Evolutionary conservation across 2,329 filamentous ascomycete species (phyloP), one percentile per base, ranked within the genome.

Genomic region (Raffaelea arxii): DNA sequence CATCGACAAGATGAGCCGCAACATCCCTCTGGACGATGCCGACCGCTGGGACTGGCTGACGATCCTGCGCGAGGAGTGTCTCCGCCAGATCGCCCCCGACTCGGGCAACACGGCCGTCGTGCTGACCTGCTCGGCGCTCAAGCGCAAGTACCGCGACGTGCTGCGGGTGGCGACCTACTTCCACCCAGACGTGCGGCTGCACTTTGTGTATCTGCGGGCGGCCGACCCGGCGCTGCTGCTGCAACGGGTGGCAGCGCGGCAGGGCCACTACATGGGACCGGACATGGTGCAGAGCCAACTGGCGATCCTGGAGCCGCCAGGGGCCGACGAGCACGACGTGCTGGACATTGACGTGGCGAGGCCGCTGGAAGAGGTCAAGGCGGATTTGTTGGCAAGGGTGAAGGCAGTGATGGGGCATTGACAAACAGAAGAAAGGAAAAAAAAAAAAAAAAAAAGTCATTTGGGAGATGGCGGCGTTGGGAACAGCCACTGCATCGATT

Each of bases 1-100:
- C 67, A 82, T 90, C 56, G 82, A 90, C 46, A 98, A 97, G 67
- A 98, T 98, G 92, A 74, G 77, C 59, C 75, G 74, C 55, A 87
- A 87, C 55, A 82, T 80, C 47, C 89, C 92, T 3, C 74, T 98
- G 30, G 94, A 86, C 47, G 92, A 98, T 61, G 83, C 82, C 49
- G 92, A 98, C 67, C 84, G 92, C 53, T 97, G 92, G 92, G 91
- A 96, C 69, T 98, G 92, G 92, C 80, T 98, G 53, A 86, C 84
- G 41, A 72, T 74, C 12, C 74, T 92, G 14, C 84, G 86, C 52
- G 77, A 87, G 53, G 82, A 81, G 58, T 78, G 80, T 6, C 70
- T 81, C 46, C 65, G 66, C 45, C 69, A 69, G 43, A 69, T 84
- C 49, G 67, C 70, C 46, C n/a, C n/a, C n/a, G n/a, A n/a, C n/a